phyloP scores from a whole-genome alignment of 495 filamentous ascomycete genomes.

The Penicillium coffeae region DNA sequence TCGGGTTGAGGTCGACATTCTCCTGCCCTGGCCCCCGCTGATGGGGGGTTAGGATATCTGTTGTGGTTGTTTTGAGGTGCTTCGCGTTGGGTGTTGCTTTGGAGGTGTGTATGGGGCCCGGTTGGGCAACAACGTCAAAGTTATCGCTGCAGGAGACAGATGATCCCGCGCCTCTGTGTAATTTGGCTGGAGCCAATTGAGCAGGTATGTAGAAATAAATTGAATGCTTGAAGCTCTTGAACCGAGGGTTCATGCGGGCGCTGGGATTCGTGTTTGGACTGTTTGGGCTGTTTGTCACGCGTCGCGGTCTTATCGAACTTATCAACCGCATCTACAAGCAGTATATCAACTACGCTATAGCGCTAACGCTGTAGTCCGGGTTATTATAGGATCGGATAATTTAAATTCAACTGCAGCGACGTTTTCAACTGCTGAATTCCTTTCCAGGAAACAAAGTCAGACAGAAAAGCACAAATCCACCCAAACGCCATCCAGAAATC shows the following conservation, averaged over 20 bases:
- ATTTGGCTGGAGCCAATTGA: not conserved
- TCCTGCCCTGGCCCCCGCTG: slow-evolving; percentile 15
- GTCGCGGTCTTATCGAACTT: slow-evolving; percentile 19
- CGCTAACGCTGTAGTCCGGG: too few relatives aligned
- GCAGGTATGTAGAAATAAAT: not conserved
- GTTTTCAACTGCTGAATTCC: slow-evolving; percentile 17
- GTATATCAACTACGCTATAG: too few relatives aligned
- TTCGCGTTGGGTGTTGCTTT: not conserved
- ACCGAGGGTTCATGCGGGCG: slow-evolving; percentile 3
- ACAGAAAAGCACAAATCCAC: slow-evolving; percentile 24
- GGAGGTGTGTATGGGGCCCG: not conserved
- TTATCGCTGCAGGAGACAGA: not conserved
- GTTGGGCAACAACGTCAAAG: slow-evolving; percentile 2
- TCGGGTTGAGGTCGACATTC: slow-evolving; percentile 33
- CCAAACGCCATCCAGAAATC: slow-evolving; percentile 26
- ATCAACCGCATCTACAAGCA: slow-evolving; percentile 2
- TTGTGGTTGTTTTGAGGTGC: slow-evolving; percentile 3
- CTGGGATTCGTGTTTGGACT: slow-evolving; percentile 17
- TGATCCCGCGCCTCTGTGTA: not conserved
- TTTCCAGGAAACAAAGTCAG: slow-evolving; percentile 20
- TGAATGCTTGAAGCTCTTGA: not conserved
- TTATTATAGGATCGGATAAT: too few relatives aligned
- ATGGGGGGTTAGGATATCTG: slow-evolving; percentile 3
- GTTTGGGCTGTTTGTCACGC: slow-evolving; percentile 21
- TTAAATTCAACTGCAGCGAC: slow-evolving; percentile 15